These are phyloP conservation scores for Colletotrichum lupini DNA, from an alignment of 2,329 filamentous ascomycete genomes.

Conservation along the genomic window DNA sequence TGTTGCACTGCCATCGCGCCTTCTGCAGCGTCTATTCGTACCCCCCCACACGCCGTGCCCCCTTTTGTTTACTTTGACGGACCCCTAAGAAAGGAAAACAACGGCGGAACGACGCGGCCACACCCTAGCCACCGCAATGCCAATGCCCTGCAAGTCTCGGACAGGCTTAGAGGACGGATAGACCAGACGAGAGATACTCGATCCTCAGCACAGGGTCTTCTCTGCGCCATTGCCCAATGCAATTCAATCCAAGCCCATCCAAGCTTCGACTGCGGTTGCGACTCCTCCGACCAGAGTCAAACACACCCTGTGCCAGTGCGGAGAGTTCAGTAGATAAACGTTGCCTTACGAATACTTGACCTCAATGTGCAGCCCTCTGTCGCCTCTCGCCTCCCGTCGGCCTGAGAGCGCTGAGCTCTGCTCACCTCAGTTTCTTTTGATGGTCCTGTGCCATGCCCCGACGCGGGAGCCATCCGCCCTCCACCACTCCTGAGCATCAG, in stretches of 20 bases:
- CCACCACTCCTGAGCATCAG: neutral
- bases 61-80: neutral
- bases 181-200: neutral
- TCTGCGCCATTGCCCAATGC: neutral
- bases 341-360: neutral
- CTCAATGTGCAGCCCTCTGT: neutral
- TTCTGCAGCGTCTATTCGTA: constrained; percentile 2
- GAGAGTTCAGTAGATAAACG: neutral
- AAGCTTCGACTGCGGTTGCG: neutral
- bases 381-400: neutral
- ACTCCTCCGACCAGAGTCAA: constrained; percentile 16
- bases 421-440: neutral
- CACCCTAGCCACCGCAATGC: neutral
- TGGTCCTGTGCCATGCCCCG: neutral
- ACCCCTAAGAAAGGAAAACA: neutral
- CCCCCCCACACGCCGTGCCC: neutral
- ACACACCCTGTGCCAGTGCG: neutral
- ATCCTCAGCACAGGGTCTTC: neutral
- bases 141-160: neutral
- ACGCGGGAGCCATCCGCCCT: neutral
- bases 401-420: neutral
- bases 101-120: neutral
- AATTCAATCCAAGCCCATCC: neutral
- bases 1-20: constrained; percentile 20
- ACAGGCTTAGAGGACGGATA: neutral